Evolutionary conservation across 2,329 filamentous ascomycete genomes (phyloP), one percentile per base, ranked within the genome.

Genomic region (Xylariaceae sp.): DNA sequence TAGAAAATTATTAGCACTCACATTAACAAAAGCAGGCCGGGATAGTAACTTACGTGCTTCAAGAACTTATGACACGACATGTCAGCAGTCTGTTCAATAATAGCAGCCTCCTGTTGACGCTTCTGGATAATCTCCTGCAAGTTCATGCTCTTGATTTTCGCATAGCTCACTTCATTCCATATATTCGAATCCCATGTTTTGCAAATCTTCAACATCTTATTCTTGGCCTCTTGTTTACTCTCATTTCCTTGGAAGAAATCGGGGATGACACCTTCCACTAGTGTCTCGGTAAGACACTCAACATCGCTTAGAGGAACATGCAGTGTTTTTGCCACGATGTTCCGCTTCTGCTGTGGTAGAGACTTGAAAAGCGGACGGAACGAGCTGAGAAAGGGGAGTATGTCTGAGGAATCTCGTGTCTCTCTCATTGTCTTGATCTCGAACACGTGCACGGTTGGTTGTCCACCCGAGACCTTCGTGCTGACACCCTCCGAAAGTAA

Each of bases 111-210:
- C 49, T 82, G 77, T 32, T 73, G 72, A 38, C 93, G 77, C 65
- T 86, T 82, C 49, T 86, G 82, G 6, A 94, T 74, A 25, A 93
- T 75, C 56, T 95, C 89, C 50, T 91, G 83, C 45, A 95, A 73
- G 40, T 82, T 77, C 58, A 98, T 71, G 60, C 90, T 91, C 64
- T 88, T 92, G 63, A 97, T 82, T 59, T 84, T 85, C 37, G 75
- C 73, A 69, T 93, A 86, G 56, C 94, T 88, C 45, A 88, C 75
- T 67, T 98, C 93, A 45, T 91, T 80, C 86, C 90, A 97, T 21
- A 80, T 73, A 35, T 82, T 72, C 32, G 80, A 79, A 5, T 76
- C 75, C 91, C 92, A 97, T 1, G 82, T 82, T 37, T 75, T 75
- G 62, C 85, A 90, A 14, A 92, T 70, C 20, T 80, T 75, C 14